phyloP scores from a whole-genome alignment of 805 yeast species.

The Metschnikowia orientalis region DNA sequence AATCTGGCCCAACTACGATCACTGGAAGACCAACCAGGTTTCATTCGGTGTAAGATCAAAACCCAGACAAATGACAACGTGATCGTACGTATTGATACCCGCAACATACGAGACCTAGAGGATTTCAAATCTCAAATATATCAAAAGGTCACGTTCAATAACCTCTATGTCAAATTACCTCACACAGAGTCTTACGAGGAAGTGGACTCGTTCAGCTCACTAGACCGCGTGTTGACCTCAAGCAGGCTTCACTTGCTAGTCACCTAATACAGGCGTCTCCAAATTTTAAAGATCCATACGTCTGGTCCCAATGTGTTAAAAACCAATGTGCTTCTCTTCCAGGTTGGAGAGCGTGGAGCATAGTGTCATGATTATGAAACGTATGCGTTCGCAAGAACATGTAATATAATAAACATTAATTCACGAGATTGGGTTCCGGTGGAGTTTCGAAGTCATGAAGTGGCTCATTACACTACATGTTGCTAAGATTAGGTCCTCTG shows the following conservation, averaged over 20 bases:
- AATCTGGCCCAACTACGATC: constrained; percentile 3
- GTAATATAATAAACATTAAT: too few relatives aligned
- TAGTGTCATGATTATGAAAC: too few relatives aligned
- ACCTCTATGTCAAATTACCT: constrained; percentile 25
- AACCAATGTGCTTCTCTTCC: too few relatives aligned
- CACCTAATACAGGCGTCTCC: too few relatives aligned
- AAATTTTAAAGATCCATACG: too few relatives aligned
- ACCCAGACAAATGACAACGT: constrained; percentile 25
- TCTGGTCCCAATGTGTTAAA: too few relatives aligned
- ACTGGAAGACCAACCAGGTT: constrained; percentile 3
- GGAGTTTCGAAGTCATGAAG: too few relatives aligned
- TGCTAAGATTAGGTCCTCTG: too few relatives aligned
- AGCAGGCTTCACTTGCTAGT: constrained; percentile 23
- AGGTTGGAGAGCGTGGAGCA: too few relatives aligned
- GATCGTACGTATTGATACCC: constrained; percentile 23
- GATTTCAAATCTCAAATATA: constrained; percentile 25
- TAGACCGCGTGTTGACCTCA: constrained; percentile 17
- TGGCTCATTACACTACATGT: too few relatives aligned
- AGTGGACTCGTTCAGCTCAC: constrained; percentile 20
- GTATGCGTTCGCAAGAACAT: too few relatives aligned
- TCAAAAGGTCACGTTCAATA: constrained; percentile 23
- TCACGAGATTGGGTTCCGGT: too few relatives aligned
- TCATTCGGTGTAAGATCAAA: constrained; percentile 26
- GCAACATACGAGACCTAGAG: constrained; percentile 7
- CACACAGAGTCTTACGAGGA: constrained; percentile 22